These are phyloP conservation scores for Basidiobolus meristosporus DNA, from an alignment of 371 early-diverging fungal species.

Conservation along the genomic window DNA sequence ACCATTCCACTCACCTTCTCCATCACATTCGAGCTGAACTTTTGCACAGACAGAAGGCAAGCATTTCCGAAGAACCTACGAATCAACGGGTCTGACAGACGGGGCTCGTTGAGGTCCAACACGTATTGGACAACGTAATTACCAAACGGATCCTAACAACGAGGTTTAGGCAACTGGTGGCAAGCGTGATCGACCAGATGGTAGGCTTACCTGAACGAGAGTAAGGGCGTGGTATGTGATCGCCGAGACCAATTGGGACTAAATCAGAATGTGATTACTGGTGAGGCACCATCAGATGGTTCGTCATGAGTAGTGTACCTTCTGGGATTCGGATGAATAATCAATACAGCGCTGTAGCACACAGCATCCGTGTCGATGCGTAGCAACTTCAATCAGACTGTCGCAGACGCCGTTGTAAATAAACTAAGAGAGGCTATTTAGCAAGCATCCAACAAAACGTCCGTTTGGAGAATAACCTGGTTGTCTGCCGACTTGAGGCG, in stretches of 20 bases:
- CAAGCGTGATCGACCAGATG: background rate
- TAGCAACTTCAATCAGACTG: conserved; percentile 75
- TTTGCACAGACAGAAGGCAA: conserved; percentile 64
- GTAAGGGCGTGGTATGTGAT: conserved; percentile 57
- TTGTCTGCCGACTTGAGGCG: conserved; percentile 45
- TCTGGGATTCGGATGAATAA: conserved; percentile 47
- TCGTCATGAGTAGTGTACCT: no score
- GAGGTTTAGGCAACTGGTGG: background rate
- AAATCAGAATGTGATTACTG: no score
- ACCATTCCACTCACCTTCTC: conserved; percentile 48
- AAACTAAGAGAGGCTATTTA: conserved; percentile 22
- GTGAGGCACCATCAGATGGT: no score
- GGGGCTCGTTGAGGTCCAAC: conserved; percentile 51
- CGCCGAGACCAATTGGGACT: conserved; percentile 58
- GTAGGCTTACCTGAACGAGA: conserved; percentile 33
- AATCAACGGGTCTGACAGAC: conserved; percentile 51
- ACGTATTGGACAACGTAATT: conserved; percentile 98
- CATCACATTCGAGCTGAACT: conserved; percentile 84
- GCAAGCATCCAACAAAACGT: no score
- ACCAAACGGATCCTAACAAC: conserved; percentile 70
- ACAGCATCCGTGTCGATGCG: conserved; percentile 95
- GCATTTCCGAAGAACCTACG: conserved; percentile 59
- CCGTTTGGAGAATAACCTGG: conserved; percentile 10
- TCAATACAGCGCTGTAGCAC: conserved; percentile 94
- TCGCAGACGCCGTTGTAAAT: conserved; percentile 73